These are phyloP conservation scores for Laguncularia racemosa DNA, from an alignment of 345 rosid species.

Conservation along the genomic window DNA sequence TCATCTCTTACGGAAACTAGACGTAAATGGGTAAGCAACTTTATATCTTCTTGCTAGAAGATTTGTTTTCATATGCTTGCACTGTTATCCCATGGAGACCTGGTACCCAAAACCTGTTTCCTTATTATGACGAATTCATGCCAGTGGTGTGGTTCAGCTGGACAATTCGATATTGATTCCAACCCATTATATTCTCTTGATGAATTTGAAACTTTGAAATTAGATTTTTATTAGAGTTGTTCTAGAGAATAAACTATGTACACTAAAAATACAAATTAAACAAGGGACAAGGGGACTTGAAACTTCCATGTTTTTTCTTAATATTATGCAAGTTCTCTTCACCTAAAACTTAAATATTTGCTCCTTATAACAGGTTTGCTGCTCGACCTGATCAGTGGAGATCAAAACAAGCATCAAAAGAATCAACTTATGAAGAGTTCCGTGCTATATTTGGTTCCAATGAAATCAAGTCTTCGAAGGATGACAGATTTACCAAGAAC, in stretches of 20 bases:
- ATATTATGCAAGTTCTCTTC: not conserved
- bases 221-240: too few relatives aligned
- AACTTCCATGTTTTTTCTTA: not conserved
- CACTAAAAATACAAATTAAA: not conserved
- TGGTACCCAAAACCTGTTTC: too few relatives aligned
- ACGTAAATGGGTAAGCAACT: constrained; percentile 61
- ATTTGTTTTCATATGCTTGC: not conserved
- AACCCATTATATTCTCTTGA: too few relatives aligned
- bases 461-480: constrained; percentile 32
- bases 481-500: constrained; percentile 34
- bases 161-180: too few relatives aligned
- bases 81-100: too few relatives aligned
- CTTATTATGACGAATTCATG: too few relatives aligned
- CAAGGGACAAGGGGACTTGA: not conserved
- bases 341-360: not conserved
- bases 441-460: constrained; percentile 55
- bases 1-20: constrained; percentile 66
- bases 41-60: not conserved
- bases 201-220: too few relatives aligned
- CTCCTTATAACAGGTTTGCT: constrained; percentile 41
- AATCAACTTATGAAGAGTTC: constrained; percentile 64
- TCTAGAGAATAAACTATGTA: too few relatives aligned
- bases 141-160: too few relatives aligned
- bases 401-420: constrained; percentile 68
- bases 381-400: constrained; percentile 71